Evolutionary conservation across 768 basidiomycete species (phyloP).

Genomic region (Serendipita sp.): DNA sequence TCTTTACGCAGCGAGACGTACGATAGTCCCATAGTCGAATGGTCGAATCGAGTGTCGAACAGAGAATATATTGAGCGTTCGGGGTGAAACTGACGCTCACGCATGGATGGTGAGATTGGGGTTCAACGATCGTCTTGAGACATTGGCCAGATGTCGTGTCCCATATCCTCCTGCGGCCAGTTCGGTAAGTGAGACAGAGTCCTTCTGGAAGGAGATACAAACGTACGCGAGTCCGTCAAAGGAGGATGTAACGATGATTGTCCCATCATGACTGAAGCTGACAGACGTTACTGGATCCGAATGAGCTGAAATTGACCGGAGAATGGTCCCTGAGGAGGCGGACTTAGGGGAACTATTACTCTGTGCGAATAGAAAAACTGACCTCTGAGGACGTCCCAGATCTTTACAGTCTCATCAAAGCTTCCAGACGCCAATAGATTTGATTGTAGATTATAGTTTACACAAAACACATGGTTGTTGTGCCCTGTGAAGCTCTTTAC

Average conservation of each 20-base stretch:
- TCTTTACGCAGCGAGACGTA: constrained; percentile 80
- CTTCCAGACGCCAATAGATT: constrained; percentile 87
- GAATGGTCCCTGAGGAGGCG: constrained; percentile 43
- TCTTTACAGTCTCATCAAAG: constrained; percentile 85
- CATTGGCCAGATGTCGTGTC: constrained; percentile 95
- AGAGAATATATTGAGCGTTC: constrained; percentile 78
- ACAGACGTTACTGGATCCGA: constrained; percentile 95
- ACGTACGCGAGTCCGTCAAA: constrained; percentile 95
- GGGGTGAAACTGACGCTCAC: constrained; percentile 84
- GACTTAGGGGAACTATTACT: not conserved
- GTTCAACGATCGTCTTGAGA: constrained; percentile 90
- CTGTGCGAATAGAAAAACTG: constrained; percentile 6
- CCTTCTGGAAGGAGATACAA: not conserved
- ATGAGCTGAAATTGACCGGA: constrained; percentile 85
- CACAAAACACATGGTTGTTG: constrained; percentile 86
- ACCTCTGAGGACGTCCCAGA: constrained; percentile 96
- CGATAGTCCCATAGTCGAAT: constrained; percentile 92
- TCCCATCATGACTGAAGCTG: constrained; percentile 86
- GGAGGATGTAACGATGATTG: constrained; percentile 82
- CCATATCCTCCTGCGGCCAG: constrained; percentile 69
- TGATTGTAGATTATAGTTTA: constrained; percentile 80
- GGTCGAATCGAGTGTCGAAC: constrained; percentile 86
- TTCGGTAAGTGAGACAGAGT: constrained; percentile 7
- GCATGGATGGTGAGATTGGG: constrained; percentile 70
- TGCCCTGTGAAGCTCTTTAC: constrained; percentile 65